Evolutionary conservation across 2,329 filamentous ascomycete species (phyloP), one percentile per base, ranked within the genome.

Genomic region (Rhynchosporium secalis): DNA sequence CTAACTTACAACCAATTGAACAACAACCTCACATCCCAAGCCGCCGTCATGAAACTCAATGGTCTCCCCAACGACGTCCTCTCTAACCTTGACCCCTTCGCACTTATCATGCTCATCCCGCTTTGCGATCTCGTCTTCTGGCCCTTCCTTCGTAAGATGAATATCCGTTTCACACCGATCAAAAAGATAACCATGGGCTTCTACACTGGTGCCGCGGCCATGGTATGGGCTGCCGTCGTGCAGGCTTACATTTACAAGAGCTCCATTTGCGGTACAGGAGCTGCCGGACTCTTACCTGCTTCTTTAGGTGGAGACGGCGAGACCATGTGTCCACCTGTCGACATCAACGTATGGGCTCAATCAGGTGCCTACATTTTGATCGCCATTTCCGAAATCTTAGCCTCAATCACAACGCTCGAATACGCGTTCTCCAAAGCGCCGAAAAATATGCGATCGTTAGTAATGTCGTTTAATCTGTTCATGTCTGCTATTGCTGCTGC

Each of bases 381-480:
- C 61, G 83, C 79, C 64, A 78, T 85, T 64, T 83, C 81, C 2
- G 83, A 85, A 71, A 85, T 84, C 70, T 80, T 85, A 66, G 79
- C 81, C 2, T 82, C 79, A 10, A 80, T 86, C 62, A 86, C 83
- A 3, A 86, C 86, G 1, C 84, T 89, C 66, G 89, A 92, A 73
- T 91, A 91, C 66, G 90, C 90, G 40, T 92, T 86, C 78, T 87
- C 86, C 73, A 91, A 91, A 76, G 88, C 89, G 0, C 90, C 90
- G 31, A 85, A 83, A 71, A 92, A 91, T 78, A 93, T 93, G 90
- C 87, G 88, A 67, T 89, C 86, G 1, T 80, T 92, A n/a, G 88
- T 93, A 69, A 81, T 83, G 75, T 83, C 84, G 26, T 79, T 92
- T 70, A 86, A 86, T 72, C 80, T 91, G 45, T 87, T 89, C 78